Conservation (phyloP, 1,139 yeast genomes). For the Sugiyamaella neomexicana region DNA sequence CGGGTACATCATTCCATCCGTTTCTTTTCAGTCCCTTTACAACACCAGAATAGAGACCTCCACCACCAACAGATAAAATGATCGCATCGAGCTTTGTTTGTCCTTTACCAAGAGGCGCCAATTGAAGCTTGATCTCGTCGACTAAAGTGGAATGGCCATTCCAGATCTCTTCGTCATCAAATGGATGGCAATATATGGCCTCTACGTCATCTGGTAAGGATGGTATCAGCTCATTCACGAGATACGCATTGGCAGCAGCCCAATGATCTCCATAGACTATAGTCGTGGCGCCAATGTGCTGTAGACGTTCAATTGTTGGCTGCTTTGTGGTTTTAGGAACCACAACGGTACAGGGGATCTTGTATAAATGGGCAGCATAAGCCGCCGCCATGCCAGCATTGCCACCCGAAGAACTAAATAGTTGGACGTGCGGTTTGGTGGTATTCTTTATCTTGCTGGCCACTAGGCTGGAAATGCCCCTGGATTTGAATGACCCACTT, state of each 20-base stretch:
- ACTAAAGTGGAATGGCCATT: slow-evolving; percentile 63
- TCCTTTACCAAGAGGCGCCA: slow-evolving; percentile 35
- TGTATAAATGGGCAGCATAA: slow-evolving; percentile 51
- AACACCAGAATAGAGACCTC: slow-evolving; percentile 68
- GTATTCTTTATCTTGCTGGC: slow-evolving; percentile 19
- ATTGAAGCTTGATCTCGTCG: slow-evolving; percentile 54
- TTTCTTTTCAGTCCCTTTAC: slow-evolving; percentile 53
- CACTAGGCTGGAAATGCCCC: slow-evolving; percentile 57
- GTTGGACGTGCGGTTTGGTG: slow-evolving; percentile 42
- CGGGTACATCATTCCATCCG: slow-evolving; percentile 45
- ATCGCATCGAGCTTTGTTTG: slow-evolving; percentile 53
- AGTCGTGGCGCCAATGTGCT: slow-evolving; percentile 54
- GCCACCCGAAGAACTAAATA: slow-evolving; percentile 71
- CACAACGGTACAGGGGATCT: slow-evolving; percentile 61
- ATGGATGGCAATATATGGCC: slow-evolving; percentile 70
- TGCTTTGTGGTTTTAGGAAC: slow-evolving; percentile 54
- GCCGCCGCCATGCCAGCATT: slow-evolving; percentile 82
- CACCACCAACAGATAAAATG: slow-evolving; percentile 73
- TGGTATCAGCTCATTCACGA: slow-evolving; percentile 45
- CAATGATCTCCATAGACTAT: slow-evolving; percentile 57
- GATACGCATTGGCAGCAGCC: slow-evolving; percentile 63
- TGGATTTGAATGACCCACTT: slow-evolving; percentile 67
- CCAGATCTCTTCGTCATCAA: slow-evolving; percentile 64
- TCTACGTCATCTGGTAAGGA: slow-evolving; percentile 33
- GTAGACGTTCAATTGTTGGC: slow-evolving; percentile 45